Conservation (phyloP, 2,329 filamentous ascomycete species). For the Podosphaera xanthii region DNA sequence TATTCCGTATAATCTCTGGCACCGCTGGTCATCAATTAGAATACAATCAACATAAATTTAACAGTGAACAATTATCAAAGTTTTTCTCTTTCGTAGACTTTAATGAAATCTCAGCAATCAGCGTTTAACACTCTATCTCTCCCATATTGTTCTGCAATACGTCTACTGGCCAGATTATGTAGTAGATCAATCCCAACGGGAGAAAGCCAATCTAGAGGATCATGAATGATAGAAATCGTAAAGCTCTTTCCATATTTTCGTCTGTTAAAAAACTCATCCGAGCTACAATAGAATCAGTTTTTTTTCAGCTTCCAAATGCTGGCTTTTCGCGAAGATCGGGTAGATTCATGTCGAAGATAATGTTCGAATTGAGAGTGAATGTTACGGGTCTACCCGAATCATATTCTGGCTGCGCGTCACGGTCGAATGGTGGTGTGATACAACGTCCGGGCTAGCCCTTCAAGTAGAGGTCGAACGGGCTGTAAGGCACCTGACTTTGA, state of each 20-base stretch:
- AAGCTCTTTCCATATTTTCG: conserved; percentile 35
- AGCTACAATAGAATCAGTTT: conserved; percentile 6
- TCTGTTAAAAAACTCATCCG: conserved; percentile 17
- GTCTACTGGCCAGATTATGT: conserved; percentile 57
- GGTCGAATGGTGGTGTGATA: too few species aligned
- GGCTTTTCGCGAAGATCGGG: not conserved
- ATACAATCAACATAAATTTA: not conserved
- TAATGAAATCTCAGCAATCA: not conserved
- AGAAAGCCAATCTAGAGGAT: conserved; percentile 45
- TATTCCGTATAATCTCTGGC: conserved; percentile 36
- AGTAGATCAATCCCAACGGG: conserved; percentile 43
- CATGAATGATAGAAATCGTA: conserved; percentile 45
- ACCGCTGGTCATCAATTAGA: conserved; percentile 23
- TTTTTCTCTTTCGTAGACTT: not conserved
- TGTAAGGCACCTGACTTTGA: too few species aligned
- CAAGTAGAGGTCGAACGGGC: too few species aligned
- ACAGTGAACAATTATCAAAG: not conserved
- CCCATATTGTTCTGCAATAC: conserved; percentile 71
- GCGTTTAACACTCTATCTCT: conserved; percentile 29
- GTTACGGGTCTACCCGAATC: too few species aligned
- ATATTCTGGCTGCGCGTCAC: too few species aligned
- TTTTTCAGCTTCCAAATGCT: not conserved
- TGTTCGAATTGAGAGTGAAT: too few species aligned
- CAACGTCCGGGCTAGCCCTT: too few species aligned
- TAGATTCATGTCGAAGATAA: not conserved